Conservation (phyloP, 768 basidiomycete species). For the Pisolithus albus region DNA sequence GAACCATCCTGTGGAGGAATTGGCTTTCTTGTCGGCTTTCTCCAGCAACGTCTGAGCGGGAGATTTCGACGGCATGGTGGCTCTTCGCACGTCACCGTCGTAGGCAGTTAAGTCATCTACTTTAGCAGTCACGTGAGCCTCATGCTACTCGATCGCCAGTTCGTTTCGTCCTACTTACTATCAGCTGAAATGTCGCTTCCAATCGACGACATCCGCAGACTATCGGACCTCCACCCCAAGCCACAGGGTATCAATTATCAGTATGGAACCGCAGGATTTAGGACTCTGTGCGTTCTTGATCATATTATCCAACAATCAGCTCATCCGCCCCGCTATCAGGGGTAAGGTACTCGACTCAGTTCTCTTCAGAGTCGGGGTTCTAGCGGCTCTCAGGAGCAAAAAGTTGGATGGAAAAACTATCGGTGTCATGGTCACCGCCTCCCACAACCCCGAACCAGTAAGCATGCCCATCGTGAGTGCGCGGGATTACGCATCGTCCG, state of each 20-base stretch:
- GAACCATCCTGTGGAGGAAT: constrained; percentile 83
- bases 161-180: no score
- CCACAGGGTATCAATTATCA: constrained; percentile 63
- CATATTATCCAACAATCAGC: constrained; percentile 3
- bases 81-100: neutral
- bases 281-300: constrained; percentile 63
- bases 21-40: constrained; percentile 90
- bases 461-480: constrained; percentile 15
- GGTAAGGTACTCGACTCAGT: constrained; percentile 75
- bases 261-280: constrained; percentile 94
- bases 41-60: constrained; percentile 69
- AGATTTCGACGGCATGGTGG: constrained; percentile 67
- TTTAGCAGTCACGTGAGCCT: no score
- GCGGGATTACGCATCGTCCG: neutral
- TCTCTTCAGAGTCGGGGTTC: constrained; percentile 87
- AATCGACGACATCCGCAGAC: constrained; percentile 38
- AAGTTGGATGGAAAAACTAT: constrained; percentile 85
- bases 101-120: neutral
- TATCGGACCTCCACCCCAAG: constrained; percentile 63
- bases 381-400: constrained; percentile 89
- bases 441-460: constrained; percentile 98
- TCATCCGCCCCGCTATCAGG: constrained; percentile 32
- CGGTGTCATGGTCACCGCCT: constrained; percentile 98
- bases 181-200: constrained; percentile 29
- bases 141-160: no score